These are phyloP conservation scores for Moricandia arvensis DNA, from an alignment of 345 rosid genomes.

Conservation along the genomic window DNA sequence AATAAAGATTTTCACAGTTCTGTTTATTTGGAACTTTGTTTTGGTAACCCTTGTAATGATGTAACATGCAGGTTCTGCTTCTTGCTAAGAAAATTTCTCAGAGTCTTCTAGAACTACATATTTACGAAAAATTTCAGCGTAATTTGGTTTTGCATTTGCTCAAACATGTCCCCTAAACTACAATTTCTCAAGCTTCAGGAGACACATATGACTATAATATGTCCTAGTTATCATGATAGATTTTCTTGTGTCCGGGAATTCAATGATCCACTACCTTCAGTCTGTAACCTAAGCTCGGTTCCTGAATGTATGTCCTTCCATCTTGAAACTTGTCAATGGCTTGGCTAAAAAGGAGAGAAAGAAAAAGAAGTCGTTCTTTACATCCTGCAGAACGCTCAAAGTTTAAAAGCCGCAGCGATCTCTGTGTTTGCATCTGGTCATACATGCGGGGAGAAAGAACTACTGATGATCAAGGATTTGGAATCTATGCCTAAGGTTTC, in stretches of 20 bases:
- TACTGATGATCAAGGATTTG: constrained; percentile 8
- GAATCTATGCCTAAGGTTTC: not conserved
- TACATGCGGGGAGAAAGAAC: not conserved
- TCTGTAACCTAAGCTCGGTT: not conserved
- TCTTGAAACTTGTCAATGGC: not conserved
- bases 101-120: not conserved
- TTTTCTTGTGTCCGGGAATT: not conserved
- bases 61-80: not conserved
- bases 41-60: not conserved
- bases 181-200: not conserved
- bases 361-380: not conserved
- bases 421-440: not conserved
- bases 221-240: not conserved
- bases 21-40: not conserved
- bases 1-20: too few relatives aligned
- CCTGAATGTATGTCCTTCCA: not conserved
- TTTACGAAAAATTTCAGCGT: not conserved
- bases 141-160: not conserved
- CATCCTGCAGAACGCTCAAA: not conserved
- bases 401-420: constrained; percentile 9
- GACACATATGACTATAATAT: not conserved
- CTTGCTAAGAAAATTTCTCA: not conserved
- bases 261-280: not conserved
- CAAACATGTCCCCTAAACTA: not conserved
- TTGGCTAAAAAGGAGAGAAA: not conserved